These are phyloP conservation scores for Dentipellis sp. DNA, from an alignment of 768 basidiomycete genomes.

Conservation along the genomic window DNA sequence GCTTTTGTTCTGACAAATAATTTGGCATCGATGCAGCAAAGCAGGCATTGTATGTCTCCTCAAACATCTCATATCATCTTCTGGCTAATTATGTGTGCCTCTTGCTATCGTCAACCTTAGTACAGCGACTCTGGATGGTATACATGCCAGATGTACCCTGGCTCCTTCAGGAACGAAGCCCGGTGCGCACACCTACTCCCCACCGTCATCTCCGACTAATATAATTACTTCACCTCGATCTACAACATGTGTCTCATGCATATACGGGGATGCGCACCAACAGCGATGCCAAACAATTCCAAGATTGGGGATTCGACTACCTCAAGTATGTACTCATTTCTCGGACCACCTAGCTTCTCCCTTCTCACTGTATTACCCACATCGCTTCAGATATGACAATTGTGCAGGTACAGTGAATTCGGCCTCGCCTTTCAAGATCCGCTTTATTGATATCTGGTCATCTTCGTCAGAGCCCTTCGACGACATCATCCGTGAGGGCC, in stretches of 20 bases:
- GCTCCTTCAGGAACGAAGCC: conserved; percentile 54
- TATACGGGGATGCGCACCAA: not conserved
- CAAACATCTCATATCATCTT: not conserved
- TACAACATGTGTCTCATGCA: not conserved
- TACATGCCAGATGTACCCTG: conserved; percentile 56
- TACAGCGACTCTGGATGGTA: conserved; percentile 66
- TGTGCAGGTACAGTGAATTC: conserved; percentile 35
- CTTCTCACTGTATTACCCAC: not conserved
- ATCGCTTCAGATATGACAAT: conserved; percentile 38
- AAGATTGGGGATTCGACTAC: conserved; percentile 56
- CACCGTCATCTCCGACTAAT: not conserved
- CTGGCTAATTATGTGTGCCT: not conserved
- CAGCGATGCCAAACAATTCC: conserved; percentile 45
- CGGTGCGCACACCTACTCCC: conserved; percentile 23
- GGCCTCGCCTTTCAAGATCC: not conserved
- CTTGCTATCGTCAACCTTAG: conserved; percentile 20
- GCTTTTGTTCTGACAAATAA: not conserved
- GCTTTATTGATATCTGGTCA: too few relatives aligned
- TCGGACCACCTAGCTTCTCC: too few relatives aligned
- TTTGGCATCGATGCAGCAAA: conserved; percentile 29
- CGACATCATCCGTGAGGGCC: conserved; percentile 42
- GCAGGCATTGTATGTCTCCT: conserved; percentile 45
- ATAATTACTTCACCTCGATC: not conserved
- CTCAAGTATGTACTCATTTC: conserved; percentile 31
- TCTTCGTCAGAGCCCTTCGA: conserved; percentile 42